Evolutionary conservation across 768 basidiomycete species (phyloP).

Genomic region (Rhizopogon vesiculosus): DNA sequence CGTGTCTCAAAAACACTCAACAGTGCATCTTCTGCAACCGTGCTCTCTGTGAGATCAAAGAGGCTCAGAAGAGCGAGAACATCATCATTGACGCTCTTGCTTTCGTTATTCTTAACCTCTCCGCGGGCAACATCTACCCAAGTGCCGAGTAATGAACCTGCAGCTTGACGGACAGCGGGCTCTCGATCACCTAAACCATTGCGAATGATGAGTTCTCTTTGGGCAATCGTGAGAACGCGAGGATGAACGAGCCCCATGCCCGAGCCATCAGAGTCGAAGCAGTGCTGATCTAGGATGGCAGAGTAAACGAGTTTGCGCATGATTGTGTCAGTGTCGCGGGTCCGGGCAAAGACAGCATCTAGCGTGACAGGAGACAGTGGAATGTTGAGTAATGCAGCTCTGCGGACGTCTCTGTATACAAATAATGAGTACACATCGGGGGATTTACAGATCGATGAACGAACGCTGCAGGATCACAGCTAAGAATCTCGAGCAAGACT

Average conservation of each 20-base stretch:
- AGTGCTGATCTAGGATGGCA: constrained; percentile 45
- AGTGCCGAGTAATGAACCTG: constrained; percentile 60
- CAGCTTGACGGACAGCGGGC: constrained; percentile 61
- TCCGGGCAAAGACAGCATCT: constrained; percentile 64
- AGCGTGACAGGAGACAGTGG: constrained; percentile 53
- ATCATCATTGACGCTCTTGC: constrained; percentile 30
- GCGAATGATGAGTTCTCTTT: constrained; percentile 73
- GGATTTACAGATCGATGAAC: background rate
- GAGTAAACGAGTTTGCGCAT: constrained; percentile 74
- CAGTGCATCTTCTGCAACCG: constrained; percentile 71
- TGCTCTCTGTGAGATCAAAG: constrained; percentile 56
- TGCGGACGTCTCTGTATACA: constrained; percentile 74
- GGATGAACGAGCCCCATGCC: constrained; percentile 60
- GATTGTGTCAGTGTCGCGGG: constrained; percentile 71
- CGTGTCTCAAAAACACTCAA: constrained; percentile 64
- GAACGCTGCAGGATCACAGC: constrained; percentile 72
- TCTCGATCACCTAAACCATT: constrained; percentile 89
- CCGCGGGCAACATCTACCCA: constrained; percentile 68
- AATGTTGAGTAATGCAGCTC: constrained; percentile 69
- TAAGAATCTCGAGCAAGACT: constrained; percentile 61
- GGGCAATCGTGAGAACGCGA: constrained; percentile 56
- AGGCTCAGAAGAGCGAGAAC: constrained; percentile 46
- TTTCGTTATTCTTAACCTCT: constrained; percentile 33
- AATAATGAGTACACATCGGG: background rate
- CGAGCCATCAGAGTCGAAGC: constrained; percentile 23